Base-by-base conservation (phyloP, 768 basidiomycete genomes). In the Phanerochaete sordida region DNA sequence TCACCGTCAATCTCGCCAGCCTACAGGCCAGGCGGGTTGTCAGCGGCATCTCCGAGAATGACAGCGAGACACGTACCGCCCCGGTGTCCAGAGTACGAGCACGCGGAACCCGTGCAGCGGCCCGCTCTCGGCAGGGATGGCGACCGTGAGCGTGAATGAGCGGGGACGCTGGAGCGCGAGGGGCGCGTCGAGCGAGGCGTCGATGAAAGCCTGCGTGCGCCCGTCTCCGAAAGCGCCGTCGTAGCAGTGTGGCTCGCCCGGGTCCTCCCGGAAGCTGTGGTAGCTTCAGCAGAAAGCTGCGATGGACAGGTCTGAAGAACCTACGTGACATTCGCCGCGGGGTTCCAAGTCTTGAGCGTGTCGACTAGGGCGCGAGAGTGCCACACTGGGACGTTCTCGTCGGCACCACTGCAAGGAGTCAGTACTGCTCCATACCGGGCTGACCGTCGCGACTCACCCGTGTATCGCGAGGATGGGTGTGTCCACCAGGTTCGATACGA, bases 301-400 rank as follows among this genome's bases (percentile, higher is more conserved):
- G 11, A 43, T 43, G 8, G 19, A 11, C 19, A 9, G 19, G 19
- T 19, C 4, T 4, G 39, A 4, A 4, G 8, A 2, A 70, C 82
- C 27, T 59, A 88, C 89, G 72, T 79, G 23, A 82, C 75, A 58
- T 87, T 79, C 16, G 80, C 78, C 7, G 77, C 67, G 0, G 77
- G 70, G 52, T 79, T 75, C 84, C 85, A 89, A 2, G 83, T 75
- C 61, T 81, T 79, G 28, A 95, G 62, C 19, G 85, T 72, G 26
- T 79, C 77, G 2, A 90, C 76, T 12, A 82, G 75, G 69, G 88
- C 85, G 23, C 94, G 81, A 2, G 86, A 84, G 64, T 96, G 93
- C 84, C 92, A 91, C 0, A 85, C 82, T 1, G 94, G 93, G 3
- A 97, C 95, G 62, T 97, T 95, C 39, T 86, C 84, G 68, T 97